Base-by-base conservation (phyloP, 139 green algal species). In the Coelastrella sp. region DNA sequence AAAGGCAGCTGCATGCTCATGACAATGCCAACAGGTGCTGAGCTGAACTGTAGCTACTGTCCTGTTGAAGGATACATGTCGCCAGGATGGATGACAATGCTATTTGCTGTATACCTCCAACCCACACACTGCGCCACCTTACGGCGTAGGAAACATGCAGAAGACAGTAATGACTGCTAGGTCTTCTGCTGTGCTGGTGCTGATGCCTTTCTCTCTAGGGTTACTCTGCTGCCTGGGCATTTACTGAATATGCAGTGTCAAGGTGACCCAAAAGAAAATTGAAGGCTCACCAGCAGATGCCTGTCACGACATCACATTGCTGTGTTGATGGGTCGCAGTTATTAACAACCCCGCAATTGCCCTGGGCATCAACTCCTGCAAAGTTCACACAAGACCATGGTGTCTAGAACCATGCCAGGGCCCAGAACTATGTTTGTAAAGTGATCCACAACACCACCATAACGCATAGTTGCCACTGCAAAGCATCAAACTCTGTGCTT, bases 201-300 rank as follows among this genome's bases (percentile, higher is more conserved):
- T 72, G 12, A 72, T 72, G 12, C 63, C 63, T 17, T 72, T 14
- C 63, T 72, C 63, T 4, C 15, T 17, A 14, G 12, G 1, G 12
- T 14, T 5, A 22, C 12, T 14, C 63, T 72, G 63, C 63, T 72
- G 12, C 15, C 15, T 17, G 12, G 15, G 12, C 12, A 22, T 8
- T 12, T 57, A 74, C 81, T 86, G 81, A 59, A 60, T 4, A 78
- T 35, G 6, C 70, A 22, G 19, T 78, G 70, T 20, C 10, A 20
- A 49, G 35, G 35, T 49, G 35, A 49, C 35, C 35, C 35, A 3
- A 70, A 70, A 22, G 63, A 4, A 8, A 81, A 17, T 7, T 58
- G 24, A 81, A 9, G 17, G 49, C 78, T 83, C 78, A 83, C 78
- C 78, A 83, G n/a, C 78, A 83, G 11, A 63, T 63, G 12, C 78